phyloP scores from a whole-genome alignment of 2,329 filamentous ascomycete genomes.

The Microsporum canis region DNA sequence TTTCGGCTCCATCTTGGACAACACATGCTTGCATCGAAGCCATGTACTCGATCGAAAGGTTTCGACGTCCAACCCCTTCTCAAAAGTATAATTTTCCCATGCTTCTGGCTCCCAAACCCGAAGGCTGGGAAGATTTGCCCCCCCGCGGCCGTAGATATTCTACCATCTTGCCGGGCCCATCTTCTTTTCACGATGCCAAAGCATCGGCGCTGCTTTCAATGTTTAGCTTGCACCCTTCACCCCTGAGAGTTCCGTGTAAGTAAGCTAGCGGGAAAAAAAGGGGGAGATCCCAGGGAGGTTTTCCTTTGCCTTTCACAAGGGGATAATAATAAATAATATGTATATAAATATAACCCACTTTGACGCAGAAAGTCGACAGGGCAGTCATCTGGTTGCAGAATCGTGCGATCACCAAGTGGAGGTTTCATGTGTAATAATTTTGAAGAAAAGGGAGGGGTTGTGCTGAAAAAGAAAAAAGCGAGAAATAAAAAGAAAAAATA shows the following conservation, averaged over 20 bases:
- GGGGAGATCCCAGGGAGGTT: neutral
- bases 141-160: conserved; percentile 1
- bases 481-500: neutral
- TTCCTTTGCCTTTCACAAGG: neutral
- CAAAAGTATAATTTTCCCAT: neutral
- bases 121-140: neutral
- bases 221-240: neutral
- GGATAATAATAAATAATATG: neutral
- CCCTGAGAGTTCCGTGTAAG: neutral
- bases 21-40: neutral
- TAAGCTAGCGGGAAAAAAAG: neutral
- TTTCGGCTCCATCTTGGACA: neutral
- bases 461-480: neutral
- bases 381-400: neutral
- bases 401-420: neutral
- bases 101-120: neutral
- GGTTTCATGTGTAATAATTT: neutral
- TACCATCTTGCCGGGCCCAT: neutral
- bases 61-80: neutral
- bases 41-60: neutral
- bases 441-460: neutral
- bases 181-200: neutral
- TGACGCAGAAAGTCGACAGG: neutral
- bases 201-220: neutral
- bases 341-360: neutral